Evolutionary conservation across 768 basidiomycete genomes (phyloP).

Genomic region (Kwoniella newhampshirensis): DNA sequence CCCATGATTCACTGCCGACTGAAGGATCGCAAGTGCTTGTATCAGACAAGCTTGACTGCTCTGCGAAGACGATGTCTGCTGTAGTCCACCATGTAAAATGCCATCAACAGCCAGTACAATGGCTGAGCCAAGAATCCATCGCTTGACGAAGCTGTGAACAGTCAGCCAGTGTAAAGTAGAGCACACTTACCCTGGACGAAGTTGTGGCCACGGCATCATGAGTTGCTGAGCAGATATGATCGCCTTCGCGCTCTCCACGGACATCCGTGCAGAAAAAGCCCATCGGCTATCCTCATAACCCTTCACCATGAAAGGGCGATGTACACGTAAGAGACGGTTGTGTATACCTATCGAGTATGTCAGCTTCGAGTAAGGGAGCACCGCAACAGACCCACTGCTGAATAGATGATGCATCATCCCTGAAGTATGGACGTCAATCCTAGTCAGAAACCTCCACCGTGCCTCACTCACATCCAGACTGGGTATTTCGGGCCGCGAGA

Average conservation of each 20-base stretch:
- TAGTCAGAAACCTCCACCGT: background rate
- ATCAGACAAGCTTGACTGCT: too few relatives aligned
- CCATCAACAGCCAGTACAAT: constrained; percentile 14
- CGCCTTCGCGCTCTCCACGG: constrained; percentile 11
- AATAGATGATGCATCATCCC: constrained; percentile 17
- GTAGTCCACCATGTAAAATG: background rate
- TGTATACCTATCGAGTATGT: constrained; percentile 12
- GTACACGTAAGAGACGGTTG: constrained; percentile 19
- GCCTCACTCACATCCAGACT: constrained; percentile 1
- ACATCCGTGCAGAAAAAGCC: background rate
- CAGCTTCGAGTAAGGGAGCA: background rate
- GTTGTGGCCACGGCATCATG: background rate
- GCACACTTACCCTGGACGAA: constrained; percentile 9
- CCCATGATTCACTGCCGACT: too few relatives aligned
- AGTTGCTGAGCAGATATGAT: background rate
- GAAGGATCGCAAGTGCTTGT: too few relatives aligned
- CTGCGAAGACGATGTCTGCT: background rate
- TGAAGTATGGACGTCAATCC: background rate
- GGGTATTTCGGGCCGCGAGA: background rate
- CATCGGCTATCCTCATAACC: constrained; percentile 2
- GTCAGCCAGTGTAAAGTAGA: background rate
- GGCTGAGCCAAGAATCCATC: constrained; percentile 19
- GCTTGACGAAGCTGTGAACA: constrained; percentile 13
- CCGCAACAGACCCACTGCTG: constrained; percentile 6
- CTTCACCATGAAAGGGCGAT: constrained; percentile 14